Conservation (phyloP, 2,329 filamentous ascomycete genomes). For the Exophiala calicioides region DNA sequence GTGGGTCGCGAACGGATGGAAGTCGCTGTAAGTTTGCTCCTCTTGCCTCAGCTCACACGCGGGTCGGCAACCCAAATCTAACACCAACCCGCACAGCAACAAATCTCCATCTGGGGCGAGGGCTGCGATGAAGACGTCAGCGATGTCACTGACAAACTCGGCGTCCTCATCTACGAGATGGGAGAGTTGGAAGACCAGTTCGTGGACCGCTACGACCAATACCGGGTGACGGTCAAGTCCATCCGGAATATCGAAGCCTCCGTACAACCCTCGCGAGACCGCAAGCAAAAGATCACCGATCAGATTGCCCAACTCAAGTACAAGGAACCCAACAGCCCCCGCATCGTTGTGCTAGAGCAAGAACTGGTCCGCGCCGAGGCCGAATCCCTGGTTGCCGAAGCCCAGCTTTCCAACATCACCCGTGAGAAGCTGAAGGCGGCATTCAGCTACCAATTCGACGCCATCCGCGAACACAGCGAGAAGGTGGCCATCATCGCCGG, state of each 20-base stretch:
- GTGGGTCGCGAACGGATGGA: constrained; percentile 98
- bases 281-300: constrained; percentile 99
- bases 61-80: no score
- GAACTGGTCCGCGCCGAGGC: constrained; percentile 97
- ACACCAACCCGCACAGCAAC: constrained; percentile 67
- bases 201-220: constrained; percentile 98
- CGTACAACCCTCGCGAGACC: constrained; percentile 94
- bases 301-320: constrained; percentile 99
- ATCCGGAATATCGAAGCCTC: constrained; percentile 99
- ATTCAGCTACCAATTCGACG: constrained; percentile 97
- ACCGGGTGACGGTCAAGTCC: constrained; percentile 98
- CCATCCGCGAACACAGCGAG: constrained; percentile 93
- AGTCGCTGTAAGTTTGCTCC: constrained; percentile 89
- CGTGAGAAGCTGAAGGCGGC: constrained; percentile 99
- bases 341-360: constrained; percentile 96
- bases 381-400: constrained; percentile 97
- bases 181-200: constrained; percentile 98
- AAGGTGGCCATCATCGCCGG: constrained; percentile 98
- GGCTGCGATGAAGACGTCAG: constrained; percentile 95
- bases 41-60: no score
- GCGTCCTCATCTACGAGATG: constrained; percentile 96
- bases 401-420: constrained; percentile 98
- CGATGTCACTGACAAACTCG: constrained; percentile 97
- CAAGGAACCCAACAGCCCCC: constrained; percentile 97
- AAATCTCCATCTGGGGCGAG: constrained; percentile 98